Conservation (phyloP, 345 rosid genomes). For the Hibiscus tridactylites region DNA sequence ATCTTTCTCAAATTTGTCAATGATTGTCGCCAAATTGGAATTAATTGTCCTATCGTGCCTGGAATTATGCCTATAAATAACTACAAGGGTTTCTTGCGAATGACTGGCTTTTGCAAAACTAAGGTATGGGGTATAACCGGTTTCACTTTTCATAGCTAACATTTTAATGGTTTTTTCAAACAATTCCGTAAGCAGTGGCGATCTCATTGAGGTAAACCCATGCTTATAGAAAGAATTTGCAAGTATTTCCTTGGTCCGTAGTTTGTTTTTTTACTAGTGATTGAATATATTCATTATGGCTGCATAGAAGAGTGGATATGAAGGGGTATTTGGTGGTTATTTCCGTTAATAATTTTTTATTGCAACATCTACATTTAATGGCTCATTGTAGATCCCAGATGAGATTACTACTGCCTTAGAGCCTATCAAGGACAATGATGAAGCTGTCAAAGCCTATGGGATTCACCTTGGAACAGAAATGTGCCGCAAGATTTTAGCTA, state of each 20-base stretch:
- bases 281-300: not conserved
- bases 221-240: not conserved
- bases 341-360: not conserved
- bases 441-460: constrained; percentile 88
- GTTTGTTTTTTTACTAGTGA: not conserved
- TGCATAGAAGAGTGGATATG: not conserved
- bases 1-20: constrained; percentile 82
- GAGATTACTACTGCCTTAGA: constrained; percentile 86
- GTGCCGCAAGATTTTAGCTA: constrained; percentile 89
- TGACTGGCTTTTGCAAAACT: constrained; percentile 97
- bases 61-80: constrained; percentile 95
- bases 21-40: constrained; percentile 91
- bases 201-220: not conserved
- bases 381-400: constrained; percentile 52
- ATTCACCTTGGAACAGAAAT: constrained; percentile 93
- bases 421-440: constrained; percentile 95
- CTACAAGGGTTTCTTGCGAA: constrained; percentile 85
- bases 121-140: constrained; percentile 34
- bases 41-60: constrained; percentile 82
- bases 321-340: not conserved
- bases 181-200: not conserved
- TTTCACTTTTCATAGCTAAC: not conserved
- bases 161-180: not conserved
- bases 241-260: not conserved
- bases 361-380: constrained; percentile 6